Percentiles rank a stretch among this genome's conserved stretches.
Conservation (phyloP, 257 asterid genomes). For the Fraxinus cuspidata region DNA sequence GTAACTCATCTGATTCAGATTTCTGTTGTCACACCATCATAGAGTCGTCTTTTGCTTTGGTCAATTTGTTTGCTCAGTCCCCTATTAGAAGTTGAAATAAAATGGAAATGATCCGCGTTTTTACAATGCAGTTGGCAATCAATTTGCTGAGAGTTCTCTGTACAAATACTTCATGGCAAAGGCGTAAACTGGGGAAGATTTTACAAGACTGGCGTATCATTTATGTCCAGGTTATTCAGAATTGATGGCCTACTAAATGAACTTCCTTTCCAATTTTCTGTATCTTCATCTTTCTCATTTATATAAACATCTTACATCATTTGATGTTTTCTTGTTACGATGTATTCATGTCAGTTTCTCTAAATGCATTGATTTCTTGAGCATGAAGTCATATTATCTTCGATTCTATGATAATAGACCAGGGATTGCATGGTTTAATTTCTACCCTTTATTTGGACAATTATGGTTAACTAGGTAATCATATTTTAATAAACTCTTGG, state of each 20-base stretch:
- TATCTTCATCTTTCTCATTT: slow-evolving; percentile 9
- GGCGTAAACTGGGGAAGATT: slow-evolving; percentile 97
- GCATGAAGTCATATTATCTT: neutral
- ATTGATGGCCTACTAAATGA: slow-evolving; percentile 9
- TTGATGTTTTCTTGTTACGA: neutral
- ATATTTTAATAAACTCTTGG: neutral
- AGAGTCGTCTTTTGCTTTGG: slow-evolving; percentile 12
- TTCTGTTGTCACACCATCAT: slow-evolving; percentile 2
- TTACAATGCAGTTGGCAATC: slow-evolving; percentile 72
- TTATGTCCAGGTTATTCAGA: slow-evolving; percentile 70
- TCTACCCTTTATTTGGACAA: neutral
- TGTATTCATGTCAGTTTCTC: neutral
- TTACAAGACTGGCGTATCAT: slow-evolving; percentile 98
- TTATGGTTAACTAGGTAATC: neutral
- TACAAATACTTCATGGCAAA: slow-evolving; percentile 93
- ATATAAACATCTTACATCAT: neutral
- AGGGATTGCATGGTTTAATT: neutral
- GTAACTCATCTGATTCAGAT: slow-evolving; percentile 13
- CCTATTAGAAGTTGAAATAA: slow-evolving; percentile 18
- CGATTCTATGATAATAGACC: neutral
- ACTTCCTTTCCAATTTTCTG: slow-evolving; percentile 4
- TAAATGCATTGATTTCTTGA: neutral
- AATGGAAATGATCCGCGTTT: slow-evolving; percentile 26
- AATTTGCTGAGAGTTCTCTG: slow-evolving; percentile 79
- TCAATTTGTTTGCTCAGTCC: slow-evolving; percentile 3